Base-by-base conservation (phyloP, 495 filamentous ascomycete species). In the Lindgomyces ingoldianus region DNA sequence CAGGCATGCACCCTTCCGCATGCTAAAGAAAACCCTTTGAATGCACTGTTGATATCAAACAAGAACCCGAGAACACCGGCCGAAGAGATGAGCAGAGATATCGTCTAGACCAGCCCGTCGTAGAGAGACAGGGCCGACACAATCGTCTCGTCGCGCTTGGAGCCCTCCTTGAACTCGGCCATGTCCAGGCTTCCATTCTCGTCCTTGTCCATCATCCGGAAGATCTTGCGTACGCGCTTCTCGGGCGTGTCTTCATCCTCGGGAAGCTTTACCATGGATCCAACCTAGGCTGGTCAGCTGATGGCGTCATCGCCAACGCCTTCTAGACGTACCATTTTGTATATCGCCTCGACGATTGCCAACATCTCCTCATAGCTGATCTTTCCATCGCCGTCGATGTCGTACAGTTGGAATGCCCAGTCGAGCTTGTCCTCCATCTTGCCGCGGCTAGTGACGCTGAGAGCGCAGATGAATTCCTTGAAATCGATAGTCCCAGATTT, bases 131-230 rank as follows among this genome's bases (percentile, higher is more conserved):
- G 80, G 12, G 95, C 94, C 48, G 91, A 96, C 41, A 98, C 94
- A 74, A 98, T 98, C n/a, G 95, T 98, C 77, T 96, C 93, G 75
- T 98, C 94, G 41, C 92, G 90, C 81, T 97, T 95, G 78, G 91
- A 96, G 71, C 95, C 94, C 77, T 98, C 94, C 77, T 97, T 98
- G 82, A 98, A 98, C 76, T 98, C 94, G 52, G 92, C 87, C 83
- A 96, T 90, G 76, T 94, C 88, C 54, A 96, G 79, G 73, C 87
- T 91, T 61, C 93, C 89, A 72, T 98, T 97, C 80, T 98, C 93
- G 74, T 98, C 94, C 81, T 98, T 98, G 80, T 98, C 94, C 94
- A 98, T 98, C 94, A 98, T 97, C 70, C 89, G 86, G 80, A 98
- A 98, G 76, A 98, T 98, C 81, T 98, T 98, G 73, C 82, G 85